Evolutionary conservation across 208 protist species (phyloP), one percentile per base, ranked within the genome.

Genomic region (Acanthamoeba healyi): DNA sequence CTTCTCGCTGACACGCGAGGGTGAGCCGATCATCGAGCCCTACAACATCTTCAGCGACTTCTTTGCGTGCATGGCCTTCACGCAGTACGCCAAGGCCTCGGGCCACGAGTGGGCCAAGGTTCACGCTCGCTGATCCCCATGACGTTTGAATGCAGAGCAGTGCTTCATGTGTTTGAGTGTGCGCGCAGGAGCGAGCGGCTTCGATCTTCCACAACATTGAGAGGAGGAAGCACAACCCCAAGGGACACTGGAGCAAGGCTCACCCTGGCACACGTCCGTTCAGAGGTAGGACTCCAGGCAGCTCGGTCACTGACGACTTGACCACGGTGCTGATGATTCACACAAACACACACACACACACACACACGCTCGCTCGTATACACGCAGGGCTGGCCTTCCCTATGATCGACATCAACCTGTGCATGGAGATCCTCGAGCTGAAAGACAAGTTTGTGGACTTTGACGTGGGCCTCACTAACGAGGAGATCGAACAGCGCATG

Each of bases 31-130:
- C 44, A 61, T 93, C 9, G 42, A 63, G 29, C 87, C 87, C 42
- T 93, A 82, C 87, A 93, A 81, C 67, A 93, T 93, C 36, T 93
- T 93, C 58, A 77, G 44, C 44, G 87, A 93, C 67, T 93, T 49
- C 46, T 93, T 93, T 22, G 87, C 87, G 1, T 93, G 87, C 46
- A 93, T 93, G 61, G 87, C 56, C 22, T 74, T 63, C 26, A 26
- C 87, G 26, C 51, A 61, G 44, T 93, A 63, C 26, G 26, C 46
- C 5, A 77, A 93, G 29, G 44, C 87, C 42, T 93, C 87, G 5
- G 44, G 54, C 26, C 34, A 44, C 3, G 38, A 2, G 40, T 81
- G 70, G 70, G 70, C 70, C 40, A 65, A 65, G 58, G 58, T 65
- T 6, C 58, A n/a, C n/a, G n/a, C n/a, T n/a, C n/a, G n/a, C n/a